Evolutionary conservation across 2,329 filamentous ascomycete species (phyloP).

Genomic region (Apiospora kogelbergensis): DNA sequence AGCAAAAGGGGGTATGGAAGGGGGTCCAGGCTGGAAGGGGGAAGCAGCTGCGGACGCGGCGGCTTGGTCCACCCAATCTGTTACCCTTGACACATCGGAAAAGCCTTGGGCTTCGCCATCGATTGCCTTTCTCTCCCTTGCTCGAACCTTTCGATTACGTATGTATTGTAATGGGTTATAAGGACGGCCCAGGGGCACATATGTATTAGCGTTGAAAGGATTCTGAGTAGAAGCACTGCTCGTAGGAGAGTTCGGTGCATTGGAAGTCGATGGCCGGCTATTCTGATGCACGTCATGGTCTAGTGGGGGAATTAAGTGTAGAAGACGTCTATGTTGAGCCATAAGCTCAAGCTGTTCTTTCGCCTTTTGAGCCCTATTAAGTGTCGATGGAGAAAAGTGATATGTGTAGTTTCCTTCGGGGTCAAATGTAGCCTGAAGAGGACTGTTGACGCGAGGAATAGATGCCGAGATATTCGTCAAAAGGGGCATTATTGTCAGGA

Average conservation of each 20-base stretch:
- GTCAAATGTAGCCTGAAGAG: slow-evolving; percentile 50
- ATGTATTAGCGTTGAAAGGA: slow-evolving; percentile 26
- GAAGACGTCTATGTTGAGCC: slow-evolving; percentile 76
- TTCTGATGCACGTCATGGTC: slow-evolving; percentile 41
- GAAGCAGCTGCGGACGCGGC: slow-evolving; percentile 45
- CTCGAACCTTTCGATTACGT: slow-evolving; percentile 82
- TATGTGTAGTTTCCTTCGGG: slow-evolving; percentile 54
- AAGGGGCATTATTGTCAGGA: slow-evolving; percentile 40
- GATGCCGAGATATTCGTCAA: slow-evolving; percentile 43
- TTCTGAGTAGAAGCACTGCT: slow-evolving; percentile 26
- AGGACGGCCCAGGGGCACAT: slow-evolving; percentile 56
- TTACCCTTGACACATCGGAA: slow-evolving; percentile 69
- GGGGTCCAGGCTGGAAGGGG: slow-evolving; percentile 32
- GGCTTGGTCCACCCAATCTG: slow-evolving; percentile 74
- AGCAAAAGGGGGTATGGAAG: slow-evolving; percentile 46
- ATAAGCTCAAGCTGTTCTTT: slow-evolving; percentile 84
- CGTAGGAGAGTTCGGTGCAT: slow-evolving; percentile 40
- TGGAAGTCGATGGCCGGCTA: slow-evolving; percentile 38
- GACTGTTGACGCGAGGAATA: slow-evolving; percentile 40
- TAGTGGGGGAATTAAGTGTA: slow-evolving; percentile 78
- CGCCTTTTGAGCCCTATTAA: slow-evolving; percentile 80
- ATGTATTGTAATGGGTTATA: slow-evolving; percentile 95
- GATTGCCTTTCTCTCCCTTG: slow-evolving; percentile 72
- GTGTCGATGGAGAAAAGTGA: slow-evolving; percentile 75
- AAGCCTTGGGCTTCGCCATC: slow-evolving; percentile 77